Evolutionary conservation across 768 basidiomycete genomes (phyloP).

Genomic region (Kwoniella dendrophila): DNA sequence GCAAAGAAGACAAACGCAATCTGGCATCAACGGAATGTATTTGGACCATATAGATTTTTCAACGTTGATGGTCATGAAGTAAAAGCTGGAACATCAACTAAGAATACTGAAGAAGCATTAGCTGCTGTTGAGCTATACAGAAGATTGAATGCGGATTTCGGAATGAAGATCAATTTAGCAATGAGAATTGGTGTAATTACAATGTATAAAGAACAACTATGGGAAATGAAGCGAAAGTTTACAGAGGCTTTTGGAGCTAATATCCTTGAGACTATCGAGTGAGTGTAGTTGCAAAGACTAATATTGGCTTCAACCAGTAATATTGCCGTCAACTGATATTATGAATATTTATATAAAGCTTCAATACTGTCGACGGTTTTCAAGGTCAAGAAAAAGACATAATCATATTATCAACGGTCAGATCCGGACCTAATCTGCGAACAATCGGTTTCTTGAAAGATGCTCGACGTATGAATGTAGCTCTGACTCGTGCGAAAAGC

Average conservation of each 20-base stretch:
- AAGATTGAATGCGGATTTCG: slow-evolving; percentile 67
- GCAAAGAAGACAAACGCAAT: slow-evolving; percentile 73
- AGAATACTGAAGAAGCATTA: slow-evolving; percentile 73
- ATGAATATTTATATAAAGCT: slow-evolving; percentile 59
- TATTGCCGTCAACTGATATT: too few relatives aligned
- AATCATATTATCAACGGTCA: slow-evolving; percentile 95
- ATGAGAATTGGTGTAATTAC: slow-evolving; percentile 74
- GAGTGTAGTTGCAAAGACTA: slow-evolving; percentile 18
- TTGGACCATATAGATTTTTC: slow-evolving; percentile 87
- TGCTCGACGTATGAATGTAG: slow-evolving; percentile 94
- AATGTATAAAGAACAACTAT: slow-evolving; percentile 90
- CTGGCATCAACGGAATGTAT: slow-evolving; percentile 79
- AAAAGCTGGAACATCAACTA: slow-evolving; percentile 69
- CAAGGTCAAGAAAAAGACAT: slow-evolving; percentile 99
- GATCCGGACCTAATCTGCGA: slow-evolving; percentile 81
- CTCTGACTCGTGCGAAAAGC: slow-evolving; percentile 90
- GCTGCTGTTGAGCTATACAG: slow-evolving; percentile 76
- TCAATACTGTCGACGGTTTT: slow-evolving; percentile 98
- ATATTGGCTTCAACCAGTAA: too few relatives aligned
- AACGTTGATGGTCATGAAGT: slow-evolving; percentile 75
- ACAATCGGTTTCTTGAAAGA: slow-evolving; percentile 88
- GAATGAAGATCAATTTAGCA: slow-evolving; percentile 59
- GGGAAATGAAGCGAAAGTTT: slow-evolving; percentile 72
- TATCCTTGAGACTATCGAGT: slow-evolving; percentile 71
- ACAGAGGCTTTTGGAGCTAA: slow-evolving; percentile 69